Conservation (phyloP, 148 eudicot species). For the Pharnaceum exiguum region DNA sequence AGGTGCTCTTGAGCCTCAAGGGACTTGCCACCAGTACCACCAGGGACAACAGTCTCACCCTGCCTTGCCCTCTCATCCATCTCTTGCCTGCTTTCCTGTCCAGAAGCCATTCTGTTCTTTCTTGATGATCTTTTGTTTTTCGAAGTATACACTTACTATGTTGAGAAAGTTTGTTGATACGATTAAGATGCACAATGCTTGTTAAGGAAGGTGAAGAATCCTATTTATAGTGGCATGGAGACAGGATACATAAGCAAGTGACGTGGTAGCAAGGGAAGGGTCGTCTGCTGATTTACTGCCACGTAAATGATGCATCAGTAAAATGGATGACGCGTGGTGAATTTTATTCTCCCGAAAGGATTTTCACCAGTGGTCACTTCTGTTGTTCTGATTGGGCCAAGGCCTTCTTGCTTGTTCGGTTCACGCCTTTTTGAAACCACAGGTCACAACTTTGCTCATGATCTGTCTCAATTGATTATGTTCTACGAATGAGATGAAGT, state of each 20-base stretch:
- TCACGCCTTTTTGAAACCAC: no score
- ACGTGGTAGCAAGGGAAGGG: conserved; percentile 18
- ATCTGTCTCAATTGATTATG: no score
- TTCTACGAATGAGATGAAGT: no score
- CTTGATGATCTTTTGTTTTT: no score
- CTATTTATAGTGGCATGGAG: neutral
- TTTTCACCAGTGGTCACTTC: conserved; percentile 17
- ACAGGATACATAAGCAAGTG: neutral
- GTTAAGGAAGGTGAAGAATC: neutral
- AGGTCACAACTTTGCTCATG: no score
- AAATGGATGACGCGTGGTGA: neutral
- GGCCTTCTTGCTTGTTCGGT: no score
- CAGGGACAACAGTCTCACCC: conserved; percentile 33
- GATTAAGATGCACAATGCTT: neutral
- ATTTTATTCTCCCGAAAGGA: neutral
- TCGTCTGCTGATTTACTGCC: neutral
- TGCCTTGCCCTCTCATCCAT: conserved; percentile 40
- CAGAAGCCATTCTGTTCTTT: conserved; percentile 29
- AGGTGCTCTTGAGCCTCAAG: conserved; percentile 31
- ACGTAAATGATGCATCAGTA: conserved; percentile 13
- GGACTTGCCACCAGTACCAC: conserved; percentile 33
- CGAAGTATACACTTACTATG: neutral
- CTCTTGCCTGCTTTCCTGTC: conserved; percentile 28
- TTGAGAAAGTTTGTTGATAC: neutral
- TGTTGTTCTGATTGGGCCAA: neutral